Evolutionary conservation across 2,329 filamentous ascomycete species (phyloP).

Genomic region (Thielaviopsis ethacetica): DNA sequence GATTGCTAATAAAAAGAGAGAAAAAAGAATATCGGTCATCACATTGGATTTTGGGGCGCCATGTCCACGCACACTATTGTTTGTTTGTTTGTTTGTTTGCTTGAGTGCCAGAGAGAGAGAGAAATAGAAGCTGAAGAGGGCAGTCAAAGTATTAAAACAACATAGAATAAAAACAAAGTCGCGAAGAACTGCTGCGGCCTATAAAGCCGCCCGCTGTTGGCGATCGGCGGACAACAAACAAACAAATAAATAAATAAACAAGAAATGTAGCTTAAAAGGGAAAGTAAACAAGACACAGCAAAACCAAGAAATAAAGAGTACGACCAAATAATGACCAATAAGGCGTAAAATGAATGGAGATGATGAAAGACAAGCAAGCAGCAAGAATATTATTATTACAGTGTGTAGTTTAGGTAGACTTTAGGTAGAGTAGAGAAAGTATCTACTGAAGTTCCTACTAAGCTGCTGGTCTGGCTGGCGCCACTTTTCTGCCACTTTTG

Average conservation of each 20-base stretch:
- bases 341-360: neutral
- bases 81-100: neutral
- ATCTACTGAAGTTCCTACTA: too few relatives aligned
- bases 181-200: neutral
- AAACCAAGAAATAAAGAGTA: neutral
- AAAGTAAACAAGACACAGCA: neutral
- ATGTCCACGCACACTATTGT: neutral
- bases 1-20: neutral
- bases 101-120: neutral
- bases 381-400: too few relatives aligned
- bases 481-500: neutral
- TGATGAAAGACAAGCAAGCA: neutral
- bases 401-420: too few relatives aligned
- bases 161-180: neutral
- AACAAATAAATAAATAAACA: too few relatives aligned
- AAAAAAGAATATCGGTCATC: neutral
- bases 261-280: too few relatives aligned
- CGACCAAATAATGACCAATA: neutral
- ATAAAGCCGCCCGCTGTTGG: neutral
- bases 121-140: neutral
- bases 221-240: neutral
- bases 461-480: neutral
- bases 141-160: neutral
- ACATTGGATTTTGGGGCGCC: neutral
- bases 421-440: too few relatives aligned